Conservation (phyloP, 2,329 filamentous ascomycete species). For the Aspergillus clavatus region DNA sequence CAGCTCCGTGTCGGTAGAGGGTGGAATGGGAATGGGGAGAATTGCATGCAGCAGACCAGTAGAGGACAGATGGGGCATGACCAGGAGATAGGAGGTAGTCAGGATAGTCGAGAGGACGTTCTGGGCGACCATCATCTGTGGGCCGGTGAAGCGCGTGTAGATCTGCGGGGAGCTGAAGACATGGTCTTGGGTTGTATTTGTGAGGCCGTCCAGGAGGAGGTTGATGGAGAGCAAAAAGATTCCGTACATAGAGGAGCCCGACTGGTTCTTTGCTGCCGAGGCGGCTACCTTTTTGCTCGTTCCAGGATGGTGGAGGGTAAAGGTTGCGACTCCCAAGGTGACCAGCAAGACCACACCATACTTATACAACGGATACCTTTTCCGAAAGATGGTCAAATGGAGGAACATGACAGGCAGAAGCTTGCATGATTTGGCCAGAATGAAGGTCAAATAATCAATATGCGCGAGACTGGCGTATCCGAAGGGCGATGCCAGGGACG, state of each 20-base stretch:
- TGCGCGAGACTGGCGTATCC: conserved; percentile 89
- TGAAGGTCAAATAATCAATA: conserved; percentile 97
- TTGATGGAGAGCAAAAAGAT: conserved; percentile 81
- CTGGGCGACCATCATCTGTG: conserved; percentile 99
- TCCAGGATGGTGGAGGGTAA: conserved; percentile 78
- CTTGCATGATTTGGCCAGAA: conserved; percentile 97
- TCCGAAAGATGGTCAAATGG: conserved; percentile 85
- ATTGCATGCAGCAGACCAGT: conserved; percentile 62
- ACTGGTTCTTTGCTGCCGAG: conserved; percentile 48
- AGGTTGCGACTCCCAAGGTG: conserved; percentile 86
- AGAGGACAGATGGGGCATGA: conserved; percentile 73
- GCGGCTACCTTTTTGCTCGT: conserved; percentile 52
- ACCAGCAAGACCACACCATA: conserved; percentile 90
- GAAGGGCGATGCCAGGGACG: conserved; percentile 86
- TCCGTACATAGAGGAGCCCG: conserved; percentile 63
- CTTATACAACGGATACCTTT: conserved; percentile 89
- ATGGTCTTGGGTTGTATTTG: conserved; percentile 94
- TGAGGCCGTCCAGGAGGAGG: conserved; percentile 89
- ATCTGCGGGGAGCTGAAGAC: conserved; percentile 64
- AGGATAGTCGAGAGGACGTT: conserved; percentile 80
- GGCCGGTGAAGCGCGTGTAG: conserved; percentile 77
- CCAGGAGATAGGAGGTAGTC: conserved; percentile 68
- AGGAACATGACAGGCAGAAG: conserved; percentile 97
- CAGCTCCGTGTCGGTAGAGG: conserved; percentile 68
- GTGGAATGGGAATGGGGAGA: conserved; percentile 56